Percentiles rank a stretch among this genome's conserved stretches.
These are phyloP conservation scores for Balakata baccata DNA, from an alignment of 345 rosid genomes.

Conservation along the genomic window DNA sequence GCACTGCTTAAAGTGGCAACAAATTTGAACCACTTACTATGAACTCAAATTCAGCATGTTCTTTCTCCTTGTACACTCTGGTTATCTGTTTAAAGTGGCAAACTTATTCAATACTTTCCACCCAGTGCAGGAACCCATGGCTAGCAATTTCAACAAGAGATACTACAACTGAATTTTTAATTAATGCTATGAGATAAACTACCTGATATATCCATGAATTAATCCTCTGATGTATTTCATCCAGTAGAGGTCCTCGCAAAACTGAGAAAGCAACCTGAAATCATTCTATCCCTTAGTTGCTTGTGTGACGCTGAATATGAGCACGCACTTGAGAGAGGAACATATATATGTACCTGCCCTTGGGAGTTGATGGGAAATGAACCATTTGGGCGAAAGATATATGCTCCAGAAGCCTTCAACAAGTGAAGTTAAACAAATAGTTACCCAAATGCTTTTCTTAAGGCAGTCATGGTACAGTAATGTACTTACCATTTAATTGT, in stretches of 20 bases:
- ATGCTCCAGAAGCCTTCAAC: conserved; percentile 90
- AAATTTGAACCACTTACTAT: conserved; percentile 51
- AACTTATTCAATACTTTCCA: not conserved
- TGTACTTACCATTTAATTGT: not conserved
- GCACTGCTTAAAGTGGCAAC: not conserved
- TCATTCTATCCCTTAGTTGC: not conserved
- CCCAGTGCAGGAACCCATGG: not conserved
- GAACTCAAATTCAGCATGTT: conserved; percentile 91
- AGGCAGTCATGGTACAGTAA: not conserved
- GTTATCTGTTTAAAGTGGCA: conserved; percentile 50
- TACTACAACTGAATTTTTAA: not conserved
- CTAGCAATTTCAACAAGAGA: not conserved
- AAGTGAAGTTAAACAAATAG: conserved; percentile 17
- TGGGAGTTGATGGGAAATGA: conserved; percentile 30
- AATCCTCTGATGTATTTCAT: conserved; percentile 75
- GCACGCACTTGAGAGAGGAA: conserved; percentile 1
- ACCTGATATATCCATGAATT: conserved; percentile 94
- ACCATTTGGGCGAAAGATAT: conserved; percentile 84
- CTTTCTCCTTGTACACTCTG: conserved; percentile 81
- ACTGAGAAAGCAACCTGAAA: conserved; percentile 57
- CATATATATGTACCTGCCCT: conserved; percentile 17
- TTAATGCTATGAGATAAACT: not conserved
- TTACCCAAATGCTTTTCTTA: not conserved
- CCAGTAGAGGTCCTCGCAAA: conserved; percentile 72
- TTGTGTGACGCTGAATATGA: not conserved